A percentile compares a stretch with the other conserved stretches of the same genome.
Evolutionary conservation across 805 yeast species (phyloP).

Genomic region (Lipomyces chichibuensis): DNA sequence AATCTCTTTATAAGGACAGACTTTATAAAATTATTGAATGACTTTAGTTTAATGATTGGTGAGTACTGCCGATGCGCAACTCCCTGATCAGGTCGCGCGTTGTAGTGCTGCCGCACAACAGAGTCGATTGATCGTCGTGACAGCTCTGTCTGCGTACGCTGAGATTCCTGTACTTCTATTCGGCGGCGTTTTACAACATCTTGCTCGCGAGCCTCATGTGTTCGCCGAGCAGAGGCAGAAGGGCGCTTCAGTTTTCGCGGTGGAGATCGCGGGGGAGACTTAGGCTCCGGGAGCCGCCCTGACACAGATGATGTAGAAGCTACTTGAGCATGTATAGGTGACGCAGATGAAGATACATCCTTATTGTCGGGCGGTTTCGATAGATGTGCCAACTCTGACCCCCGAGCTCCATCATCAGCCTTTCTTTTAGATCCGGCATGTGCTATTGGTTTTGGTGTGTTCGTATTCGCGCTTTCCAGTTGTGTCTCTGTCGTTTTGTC

Average conservation of each 20-base stretch:
- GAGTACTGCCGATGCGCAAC: conserved; percentile 67
- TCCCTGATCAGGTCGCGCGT: conserved; percentile 73
- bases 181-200: conserved; percentile 13
- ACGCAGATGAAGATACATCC: neutral
- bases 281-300: conserved; percentile 15
- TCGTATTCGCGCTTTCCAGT: neutral
- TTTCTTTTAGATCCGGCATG: neutral
- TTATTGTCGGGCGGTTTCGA: neutral
- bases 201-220: conserved; percentile 15
- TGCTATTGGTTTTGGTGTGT: neutral
- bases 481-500: neutral
- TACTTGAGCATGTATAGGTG: neutral
- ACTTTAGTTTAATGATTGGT: conserved; percentile 81
- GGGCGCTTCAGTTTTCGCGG: conserved; percentile 37
- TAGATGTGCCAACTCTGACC: neutral
- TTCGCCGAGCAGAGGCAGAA: conserved; percentile 22
- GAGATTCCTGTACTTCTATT: conserved; percentile 7
- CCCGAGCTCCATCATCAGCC: neutral
- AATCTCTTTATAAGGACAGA: conserved; percentile 77
- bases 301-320: neutral
- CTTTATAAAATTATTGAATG: conserved; percentile 90
- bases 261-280: conserved; percentile 34
- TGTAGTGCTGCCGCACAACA: conserved; percentile 81
- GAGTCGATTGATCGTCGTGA: conserved; percentile 50
- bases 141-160: conserved; percentile 14